Base-by-base conservation (phyloP, 345 rosid genomes). In the Salix koriyanagi region DNA sequence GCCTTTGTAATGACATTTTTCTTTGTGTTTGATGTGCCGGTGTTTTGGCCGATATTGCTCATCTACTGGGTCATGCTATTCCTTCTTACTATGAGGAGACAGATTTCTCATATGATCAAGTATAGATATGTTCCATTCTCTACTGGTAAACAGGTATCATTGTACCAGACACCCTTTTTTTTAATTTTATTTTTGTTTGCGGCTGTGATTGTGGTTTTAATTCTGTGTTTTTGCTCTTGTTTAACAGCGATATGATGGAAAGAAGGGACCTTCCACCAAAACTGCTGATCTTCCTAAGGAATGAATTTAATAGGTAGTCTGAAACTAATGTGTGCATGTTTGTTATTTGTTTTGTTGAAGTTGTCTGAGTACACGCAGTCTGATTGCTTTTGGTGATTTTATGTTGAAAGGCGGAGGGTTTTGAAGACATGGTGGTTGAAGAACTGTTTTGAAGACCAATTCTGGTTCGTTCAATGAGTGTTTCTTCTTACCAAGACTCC, bases 21-120 rank as follows among this genome's bases (percentile, higher is more conserved):
- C 81, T 80, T 81, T 0, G 87, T 77, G 9, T 93, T 96, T 79
- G 94, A 91, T 65, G 94, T 93, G 36, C 98, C 99, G 77, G 98
- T 96, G 4, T 96, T 96, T 84, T 93, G 99, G 99, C 99, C 98
- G 21, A 93, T 96, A 74, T 98, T 96, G 21, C 91, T 93, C 12
- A 93, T 93, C 91, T 96, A 96, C 85, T 91, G 96, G 97, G 58
- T 93, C 42, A 77, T 91, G 86, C 65, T 96, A 54, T 91, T 93
- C 73, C 75, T 87, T 69, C 85, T 91, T 25, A 96, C 98, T n/a
- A 93, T 93, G 98, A 91, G 88, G 88, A 89, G 85, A 79, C 98
- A 96, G 81, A 91, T 96, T 74, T 85, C 85, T 79, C 99, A 90
- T 81, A 96, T 96, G 99, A 83, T 96, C 91, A 96, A 91, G 81